Base-by-base conservation (phyloP, 1,284 basidiomycete genomes). In the Ganoderma meredithae region DNA sequence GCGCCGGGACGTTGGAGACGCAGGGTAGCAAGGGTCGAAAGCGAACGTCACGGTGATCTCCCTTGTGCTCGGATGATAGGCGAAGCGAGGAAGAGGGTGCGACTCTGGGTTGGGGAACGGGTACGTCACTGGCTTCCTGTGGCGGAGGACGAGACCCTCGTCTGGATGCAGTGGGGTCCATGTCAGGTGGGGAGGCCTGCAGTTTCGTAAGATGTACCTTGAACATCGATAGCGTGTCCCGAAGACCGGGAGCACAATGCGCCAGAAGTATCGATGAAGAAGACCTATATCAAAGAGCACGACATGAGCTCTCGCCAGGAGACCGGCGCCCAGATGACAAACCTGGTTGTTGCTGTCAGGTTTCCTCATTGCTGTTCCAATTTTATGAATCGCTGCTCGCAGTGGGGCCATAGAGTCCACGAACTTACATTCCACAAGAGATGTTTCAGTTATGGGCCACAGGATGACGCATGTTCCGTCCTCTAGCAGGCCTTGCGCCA, bases 191-290 rank as follows among this genome's bases (percentile, higher is more conserved):
- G 17, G 44, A 64, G 33, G 17, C 7, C 52, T 33, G 31, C 52
- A 65, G 19, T 1, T 36, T 64, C 22, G 19, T 44, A 65, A 22
- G 22, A 72, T 75, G 52, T 78, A 91, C 92, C 85, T 83, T 94
- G 87, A 43, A 94, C 78, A 75, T 95, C 93, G 55, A 95, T 81
- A 10, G 92, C 93, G 80, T 94, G 93, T 1, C 93, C 93, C n/a
- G 92, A 87, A 10, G 86, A 85, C 71, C 90, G 85, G 7, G 91
- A 93, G 76, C 91, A 94, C 52, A 95, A 78, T 13, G 87, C 88
- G 22, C 93, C 93, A 13, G 87, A 85, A 5, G 86, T 85, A 77
- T 95, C 93, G 62, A 94, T 86, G 81, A 92, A 95, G 80, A 94
- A 94, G 25, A 95, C 90, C 91, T 91, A 56, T 44, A 56, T 25